Conservation (phyloP, 331 rosid genomes). For the Cydonia oblonga region DNA sequence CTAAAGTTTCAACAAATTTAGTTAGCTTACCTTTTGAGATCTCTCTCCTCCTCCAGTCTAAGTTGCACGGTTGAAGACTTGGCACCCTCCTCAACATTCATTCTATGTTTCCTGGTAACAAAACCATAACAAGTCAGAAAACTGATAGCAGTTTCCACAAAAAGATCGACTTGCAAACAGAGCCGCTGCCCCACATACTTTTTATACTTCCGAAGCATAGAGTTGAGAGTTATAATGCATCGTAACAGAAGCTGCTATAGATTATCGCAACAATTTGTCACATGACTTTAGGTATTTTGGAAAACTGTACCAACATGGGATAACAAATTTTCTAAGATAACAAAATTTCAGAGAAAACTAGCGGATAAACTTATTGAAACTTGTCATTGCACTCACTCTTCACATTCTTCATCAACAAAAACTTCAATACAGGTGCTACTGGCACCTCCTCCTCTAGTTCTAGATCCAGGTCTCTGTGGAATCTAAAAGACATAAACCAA, state of each 20-base stretch:
- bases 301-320: background rate
- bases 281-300: background rate
- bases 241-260: background rate
- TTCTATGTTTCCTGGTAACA: conserved; percentile 24
- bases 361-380: background rate
- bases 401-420: conserved; percentile 74
- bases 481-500: conserved; percentile 38
- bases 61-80: conserved; percentile 41
- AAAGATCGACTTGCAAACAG: background rate
- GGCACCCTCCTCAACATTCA: conserved; percentile 18
- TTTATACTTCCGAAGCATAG: too few relatives aligned
- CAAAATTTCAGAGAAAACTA: too few relatives aligned
- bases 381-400: conserved; percentile 43
- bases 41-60: conserved; percentile 39
- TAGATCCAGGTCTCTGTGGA: conserved; percentile 54
- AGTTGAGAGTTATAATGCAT: too few relatives aligned
- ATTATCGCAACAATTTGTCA: background rate
- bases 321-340: background rate
- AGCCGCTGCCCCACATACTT: too few relatives aligned
- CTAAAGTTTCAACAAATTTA: background rate
- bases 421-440: conserved; percentile 50
- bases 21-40: conserved; percentile 44
- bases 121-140: background rate
- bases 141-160: background rate
- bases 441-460: conserved; percentile 32